Conservation (phyloP, 257 asterid species). For the Verbascum thapsus region DNA sequence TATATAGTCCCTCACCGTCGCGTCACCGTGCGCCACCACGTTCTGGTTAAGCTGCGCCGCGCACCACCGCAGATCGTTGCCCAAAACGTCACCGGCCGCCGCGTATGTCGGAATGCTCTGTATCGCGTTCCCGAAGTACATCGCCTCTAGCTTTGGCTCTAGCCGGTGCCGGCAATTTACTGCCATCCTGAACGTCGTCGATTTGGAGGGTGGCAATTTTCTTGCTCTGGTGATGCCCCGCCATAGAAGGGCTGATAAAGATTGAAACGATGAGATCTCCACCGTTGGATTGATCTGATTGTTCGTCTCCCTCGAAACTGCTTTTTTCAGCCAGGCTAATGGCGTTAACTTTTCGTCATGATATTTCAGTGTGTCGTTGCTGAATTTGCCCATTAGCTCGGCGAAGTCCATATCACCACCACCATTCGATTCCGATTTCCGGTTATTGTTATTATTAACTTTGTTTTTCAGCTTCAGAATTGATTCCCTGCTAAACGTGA, state of each 20-base stretch:
- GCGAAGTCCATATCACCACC: conserved; percentile 38
- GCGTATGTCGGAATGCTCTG: conserved; percentile 59
- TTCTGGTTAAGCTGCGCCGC: conserved; percentile 50
- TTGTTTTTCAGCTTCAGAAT: conserved; percentile 51
- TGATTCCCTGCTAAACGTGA: conserved; percentile 59
- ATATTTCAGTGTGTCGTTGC: conserved; percentile 44
- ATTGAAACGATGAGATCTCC: conserved; percentile 60
- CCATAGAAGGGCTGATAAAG: conserved; percentile 56
- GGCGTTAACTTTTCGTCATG: conserved; percentile 39
- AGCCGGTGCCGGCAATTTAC: conserved; percentile 60
- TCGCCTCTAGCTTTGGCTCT: conserved; percentile 51
- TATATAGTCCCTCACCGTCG: conserved; percentile 39
- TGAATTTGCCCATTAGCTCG: conserved; percentile 60
- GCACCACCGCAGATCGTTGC: conserved; percentile 49
- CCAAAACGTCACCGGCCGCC: conserved; percentile 47
- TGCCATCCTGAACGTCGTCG: conserved; percentile 63
- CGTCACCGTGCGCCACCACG: conserved; percentile 46
- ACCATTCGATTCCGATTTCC: conserved; percentile 29
- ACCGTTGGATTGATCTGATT: background rate
- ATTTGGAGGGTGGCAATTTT: conserved; percentile 39
- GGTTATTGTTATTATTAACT: conserved; percentile 36
- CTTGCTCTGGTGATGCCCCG: conserved; percentile 60
- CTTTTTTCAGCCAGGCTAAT: conserved; percentile 37
- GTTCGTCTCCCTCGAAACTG: conserved; percentile 30
- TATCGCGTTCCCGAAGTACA: conserved; percentile 62